A percentile compares a stretch with the other conserved stretches of the same genome.
phyloP scores from a whole-genome alignment of 139 green algal genomes.

The Picochlorum sp. region DNA sequence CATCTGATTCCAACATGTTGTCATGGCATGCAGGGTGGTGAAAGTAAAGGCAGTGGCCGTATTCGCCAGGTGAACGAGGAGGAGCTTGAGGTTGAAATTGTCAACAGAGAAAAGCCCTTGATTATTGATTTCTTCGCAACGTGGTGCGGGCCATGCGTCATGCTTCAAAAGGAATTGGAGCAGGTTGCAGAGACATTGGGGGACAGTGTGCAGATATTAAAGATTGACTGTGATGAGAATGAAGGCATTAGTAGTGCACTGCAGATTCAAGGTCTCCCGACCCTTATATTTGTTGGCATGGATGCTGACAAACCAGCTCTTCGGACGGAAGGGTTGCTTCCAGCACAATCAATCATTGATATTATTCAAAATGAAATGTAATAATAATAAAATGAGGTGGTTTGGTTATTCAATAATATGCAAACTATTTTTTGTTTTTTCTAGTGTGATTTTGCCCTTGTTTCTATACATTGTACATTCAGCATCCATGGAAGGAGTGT shows the following conservation, averaged over 20 bases:
- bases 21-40: too few relatives aligned
- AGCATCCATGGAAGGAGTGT: too few relatives aligned
- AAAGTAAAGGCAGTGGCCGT: too few relatives aligned
- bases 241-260: constrained; percentile 47
- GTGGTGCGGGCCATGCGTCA: constrained; percentile 71
- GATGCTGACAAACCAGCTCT: constrained; percentile 78
- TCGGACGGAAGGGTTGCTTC: constrained; percentile 83
- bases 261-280: constrained; percentile 92
- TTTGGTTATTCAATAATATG: not conserved
- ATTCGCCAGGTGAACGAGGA: constrained; percentile 51
- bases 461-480: not conserved
- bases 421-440: too few relatives aligned
- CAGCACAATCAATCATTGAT: constrained; percentile 32
- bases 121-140: constrained; percentile 94
- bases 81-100: constrained; percentile 73
- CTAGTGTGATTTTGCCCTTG: not conserved
- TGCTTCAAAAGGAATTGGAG: constrained; percentile 68
- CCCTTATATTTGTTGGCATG: constrained; percentile 85
- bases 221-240: constrained; percentile 93
- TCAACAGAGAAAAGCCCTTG: constrained; percentile 53
- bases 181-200: constrained; percentile 61
- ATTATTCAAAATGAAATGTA: constrained; percentile 10
- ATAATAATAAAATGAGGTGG: not conserved
- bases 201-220: constrained; percentile 73
- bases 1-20: too few relatives aligned